Evolutionary conservation across 495 filamentous ascomycete species (phyloP).

Genomic region (Cetradonia linearis): DNA sequence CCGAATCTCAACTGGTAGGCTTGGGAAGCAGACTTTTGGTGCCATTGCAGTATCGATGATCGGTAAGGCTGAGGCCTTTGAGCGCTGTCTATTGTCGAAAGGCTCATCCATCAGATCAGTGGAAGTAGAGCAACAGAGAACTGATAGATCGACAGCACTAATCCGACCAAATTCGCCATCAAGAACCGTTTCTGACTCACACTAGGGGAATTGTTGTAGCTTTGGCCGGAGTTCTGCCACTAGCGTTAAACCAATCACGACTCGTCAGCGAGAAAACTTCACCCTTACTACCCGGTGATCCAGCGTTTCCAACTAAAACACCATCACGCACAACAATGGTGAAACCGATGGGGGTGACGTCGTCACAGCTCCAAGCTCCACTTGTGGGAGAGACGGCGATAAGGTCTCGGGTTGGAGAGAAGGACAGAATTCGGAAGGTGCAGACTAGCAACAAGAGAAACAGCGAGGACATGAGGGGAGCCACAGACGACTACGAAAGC

Average conservation of each 20-base stretch:
- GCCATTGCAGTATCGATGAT: neutral
- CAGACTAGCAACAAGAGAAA: slow-evolving; percentile 16
- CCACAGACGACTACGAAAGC: slow-evolving; percentile 16
- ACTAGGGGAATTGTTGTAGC: neutral
- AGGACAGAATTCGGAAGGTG: slow-evolving; percentile 11
- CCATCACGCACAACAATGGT: slow-evolving; percentile 12
- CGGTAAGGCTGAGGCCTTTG: neutral
- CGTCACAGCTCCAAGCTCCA: slow-evolving; percentile 15
- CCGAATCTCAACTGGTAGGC: slow-evolving; percentile 2
- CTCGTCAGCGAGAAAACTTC: neutral
- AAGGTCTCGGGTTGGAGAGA: slow-evolving; percentile 1
- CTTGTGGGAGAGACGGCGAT: slow-evolving; percentile 1
- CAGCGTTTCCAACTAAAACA: neutral
- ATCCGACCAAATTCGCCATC: neutral
- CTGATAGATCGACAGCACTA: neutral
- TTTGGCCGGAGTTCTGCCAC: slow-evolving; percentile 1
- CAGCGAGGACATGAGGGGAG: neutral
- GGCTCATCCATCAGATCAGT: neutral
- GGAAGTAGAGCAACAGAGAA: no score
- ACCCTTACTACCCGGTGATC: slow-evolving; percentile 16
- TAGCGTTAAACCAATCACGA: neutral
- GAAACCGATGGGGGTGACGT: slow-evolving; percentile 20
- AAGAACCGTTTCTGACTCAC: neutral
- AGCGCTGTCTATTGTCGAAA: neutral
- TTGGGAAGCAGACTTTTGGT: neutral